Evolutionary conservation across 176 grass and related monocot genomes (phyloP), one percentile per base, ranked within the genome.

Genomic region (Zoysia japonica): DNA sequence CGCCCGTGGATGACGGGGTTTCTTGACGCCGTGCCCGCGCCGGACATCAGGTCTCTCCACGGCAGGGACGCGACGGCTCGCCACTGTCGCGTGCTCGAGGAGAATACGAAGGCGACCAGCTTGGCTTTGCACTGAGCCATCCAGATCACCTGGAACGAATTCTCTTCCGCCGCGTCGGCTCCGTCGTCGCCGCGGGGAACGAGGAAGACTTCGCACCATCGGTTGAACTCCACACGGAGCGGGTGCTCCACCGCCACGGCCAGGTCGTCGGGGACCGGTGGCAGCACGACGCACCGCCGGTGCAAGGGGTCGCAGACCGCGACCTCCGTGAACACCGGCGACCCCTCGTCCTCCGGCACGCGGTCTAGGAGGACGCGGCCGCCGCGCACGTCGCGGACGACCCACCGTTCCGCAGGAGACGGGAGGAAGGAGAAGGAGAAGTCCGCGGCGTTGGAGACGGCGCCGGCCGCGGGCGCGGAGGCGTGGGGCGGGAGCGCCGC

Each of bases 371-470:
- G 86, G 76, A 79, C 70, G 75, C 80, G 80, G 61, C 80, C 62
- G 52, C 79, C 69, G 16, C 80, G 80, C 62, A 52, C 50, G 75
- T 83, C 80, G n/a, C 80, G 80, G 61, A 83, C 37, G 37, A 68
- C 45, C 80, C 86, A 88, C 52, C 39, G 7, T 53, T 13, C 76
- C 38, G 17, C 55, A 16, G 11, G 47, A 39, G 76, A 53, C 5
- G 75, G 86, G 52, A 88, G 62, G 75, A 83, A 88, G 19, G 81
- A 88, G 86, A 63, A 74, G 14, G 80, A 68, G 80, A 88, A 88
- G 2, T 88, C 74, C 0, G 68, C 86, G 61, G 86, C 68, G 74
- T 68, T n/a, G 37, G 75, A 38, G 56, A 88, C 50, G 9, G 57
- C 86, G 39, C 39, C 11, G 15, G 86, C 52, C 1, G 40, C 69